These are phyloP conservation scores for Lipomyces spencermartinsiae DNA, from an alignment of 805 yeast species.

Conservation along the genomic window DNA sequence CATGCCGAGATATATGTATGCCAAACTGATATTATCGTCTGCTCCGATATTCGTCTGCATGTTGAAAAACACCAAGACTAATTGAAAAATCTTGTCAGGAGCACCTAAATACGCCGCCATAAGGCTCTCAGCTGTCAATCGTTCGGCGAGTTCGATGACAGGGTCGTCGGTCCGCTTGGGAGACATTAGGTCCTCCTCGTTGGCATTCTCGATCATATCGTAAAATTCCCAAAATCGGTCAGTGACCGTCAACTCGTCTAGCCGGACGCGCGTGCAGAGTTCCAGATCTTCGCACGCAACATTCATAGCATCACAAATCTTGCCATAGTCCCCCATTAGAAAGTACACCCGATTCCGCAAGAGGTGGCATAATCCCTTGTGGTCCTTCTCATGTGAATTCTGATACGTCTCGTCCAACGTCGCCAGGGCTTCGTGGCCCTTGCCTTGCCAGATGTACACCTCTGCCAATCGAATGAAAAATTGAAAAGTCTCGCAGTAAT, in stretches of 20 bases:
- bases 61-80: conserved; percentile 13
- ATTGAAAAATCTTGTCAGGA: conserved; percentile 20
- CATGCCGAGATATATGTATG: conserved; percentile 32
- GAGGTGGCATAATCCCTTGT: conserved; percentile 14
- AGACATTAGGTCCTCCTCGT: conserved; percentile 29
- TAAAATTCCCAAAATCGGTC: conserved; percentile 26
- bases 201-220: conserved; percentile 14
- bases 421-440: conserved; percentile 15
- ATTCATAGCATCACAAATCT: neutral
- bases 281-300: conserved; percentile 15
- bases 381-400: neutral
- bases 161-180: conserved; percentile 9
- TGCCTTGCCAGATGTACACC: conserved; percentile 26
- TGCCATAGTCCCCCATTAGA: conserved; percentile 23
- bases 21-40: conserved; percentile 22
- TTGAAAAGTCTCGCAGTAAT: conserved; percentile 28
- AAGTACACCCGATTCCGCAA: conserved; percentile 15
- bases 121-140: conserved; percentile 17
- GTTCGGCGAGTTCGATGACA: neutral
- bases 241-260: conserved; percentile 5
- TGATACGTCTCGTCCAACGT: neutral
- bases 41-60: conserved; percentile 25
- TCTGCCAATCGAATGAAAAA: conserved; percentile 21
- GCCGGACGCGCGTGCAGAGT: neutral
- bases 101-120: conserved; percentile 22